Conservation (phyloP, 169 alveolate species). For the Plasmodium yoelii region DNA sequence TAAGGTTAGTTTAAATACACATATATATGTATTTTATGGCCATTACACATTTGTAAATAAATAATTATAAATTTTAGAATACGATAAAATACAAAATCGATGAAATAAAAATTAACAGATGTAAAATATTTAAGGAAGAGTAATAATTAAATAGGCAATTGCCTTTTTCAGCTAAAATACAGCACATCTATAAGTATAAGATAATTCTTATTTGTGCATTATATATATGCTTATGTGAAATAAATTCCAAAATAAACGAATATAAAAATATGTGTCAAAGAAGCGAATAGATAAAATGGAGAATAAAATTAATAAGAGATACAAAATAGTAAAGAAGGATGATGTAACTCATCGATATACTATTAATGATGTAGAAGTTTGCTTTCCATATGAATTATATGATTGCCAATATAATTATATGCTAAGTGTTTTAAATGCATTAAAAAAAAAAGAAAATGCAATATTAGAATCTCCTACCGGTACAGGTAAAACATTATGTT, state of each 20-base stretch:
- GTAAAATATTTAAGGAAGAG: too few species aligned
- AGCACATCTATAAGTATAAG: neutral
- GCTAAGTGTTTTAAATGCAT: constrained; percentile 86
- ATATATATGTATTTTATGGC: too few species aligned
- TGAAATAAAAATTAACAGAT: too few species aligned
- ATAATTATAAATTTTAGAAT: too few species aligned
- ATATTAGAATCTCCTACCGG: constrained; percentile 98
- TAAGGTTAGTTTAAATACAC: too few species aligned
- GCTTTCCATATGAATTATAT: constrained; percentile 91
- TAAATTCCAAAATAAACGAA: too few species aligned
- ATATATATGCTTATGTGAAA: neutral
- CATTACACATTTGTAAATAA: too few species aligned
- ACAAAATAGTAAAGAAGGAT: constrained; percentile 70
- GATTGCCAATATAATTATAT: constrained; percentile 86
- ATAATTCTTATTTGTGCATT: neutral
- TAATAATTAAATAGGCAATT: too few species aligned
- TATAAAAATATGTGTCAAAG: too few species aligned
- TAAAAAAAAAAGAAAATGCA: constrained; percentile 87
- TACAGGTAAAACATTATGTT: constrained; percentile 96
- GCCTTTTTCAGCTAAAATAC: too few species aligned
- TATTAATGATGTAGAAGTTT: constrained; percentile 77
- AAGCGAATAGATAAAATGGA: neutral
- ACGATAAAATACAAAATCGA: too few species aligned
- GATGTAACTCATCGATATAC: constrained; percentile 65
- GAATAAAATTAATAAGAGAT: constrained; percentile 50